Evolutionary conservation across 768 basidiomycete genomes (phyloP).

Genomic region (Hypholoma fasciculare): DNA sequence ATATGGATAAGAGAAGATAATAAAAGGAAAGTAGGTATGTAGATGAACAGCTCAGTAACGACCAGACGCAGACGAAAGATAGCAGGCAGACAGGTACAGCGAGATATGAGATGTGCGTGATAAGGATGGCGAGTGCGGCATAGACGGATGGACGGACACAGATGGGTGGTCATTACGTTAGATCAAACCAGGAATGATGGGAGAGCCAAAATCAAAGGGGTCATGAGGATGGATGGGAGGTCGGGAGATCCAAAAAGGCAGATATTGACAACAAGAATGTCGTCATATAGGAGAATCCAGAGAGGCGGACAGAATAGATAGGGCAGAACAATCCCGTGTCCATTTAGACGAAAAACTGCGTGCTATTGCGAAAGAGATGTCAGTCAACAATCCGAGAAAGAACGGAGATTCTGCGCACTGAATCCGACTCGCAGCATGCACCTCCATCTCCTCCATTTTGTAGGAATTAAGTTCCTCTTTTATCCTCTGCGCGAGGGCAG

Average conservation of each 20-base stretch:
- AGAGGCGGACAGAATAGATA: constrained; percentile 3
- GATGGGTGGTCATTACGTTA: background rate
- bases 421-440: constrained; percentile 89
- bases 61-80: constrained; percentile 3
- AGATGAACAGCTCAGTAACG: constrained; percentile 3
- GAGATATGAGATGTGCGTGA: constrained; percentile 1
- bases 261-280: constrained; percentile 5
- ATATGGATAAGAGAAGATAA: background rate
- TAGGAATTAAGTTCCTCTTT: constrained; percentile 98
- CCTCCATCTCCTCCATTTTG: constrained; percentile 99
- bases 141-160: background rate
- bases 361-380: constrained; percentile 42
- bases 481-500: constrained; percentile 91
- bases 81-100: background rate
- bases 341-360: constrained; percentile 83
- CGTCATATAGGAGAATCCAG: constrained; percentile 8
- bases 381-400: background rate
- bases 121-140: background rate
- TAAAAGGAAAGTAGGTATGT: constrained; percentile 3
- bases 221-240: background rate
- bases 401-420: constrained; percentile 57
- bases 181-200: constrained; percentile 6
- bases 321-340: constrained; percentile 3
- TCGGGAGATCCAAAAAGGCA: constrained; percentile 16
- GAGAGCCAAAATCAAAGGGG: background rate